These are phyloP conservation scores for Trichosporon sp. DNA, from an alignment of 1,284 basidiomycete genomes.

Conservation along the genomic window DNA sequence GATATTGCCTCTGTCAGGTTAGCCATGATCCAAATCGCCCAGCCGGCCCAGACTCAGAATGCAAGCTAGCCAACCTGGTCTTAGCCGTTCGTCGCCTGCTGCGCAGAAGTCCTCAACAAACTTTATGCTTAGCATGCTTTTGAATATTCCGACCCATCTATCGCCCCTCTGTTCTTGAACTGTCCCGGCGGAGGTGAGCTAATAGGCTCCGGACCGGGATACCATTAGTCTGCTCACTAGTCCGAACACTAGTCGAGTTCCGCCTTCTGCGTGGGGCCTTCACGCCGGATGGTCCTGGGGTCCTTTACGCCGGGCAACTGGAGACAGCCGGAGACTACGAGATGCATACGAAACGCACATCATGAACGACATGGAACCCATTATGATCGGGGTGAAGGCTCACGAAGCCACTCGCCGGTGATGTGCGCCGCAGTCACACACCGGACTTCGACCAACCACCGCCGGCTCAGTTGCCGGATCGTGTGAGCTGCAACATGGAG, in stretches of 20 bases:
- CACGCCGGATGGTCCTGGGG: not conserved
- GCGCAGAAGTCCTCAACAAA: not conserved
- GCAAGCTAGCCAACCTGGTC: not conserved
- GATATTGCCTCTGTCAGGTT: not conserved
- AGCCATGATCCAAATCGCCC: not conserved
- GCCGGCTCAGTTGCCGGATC: no score
- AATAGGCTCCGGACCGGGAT: not conserved
- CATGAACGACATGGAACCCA: no score
- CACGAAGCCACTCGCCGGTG: no score
- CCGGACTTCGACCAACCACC: no score
- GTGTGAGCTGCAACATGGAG: not conserved
- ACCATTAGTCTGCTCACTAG: not conserved
- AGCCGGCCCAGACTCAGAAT: not conserved
- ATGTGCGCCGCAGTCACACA: no score
- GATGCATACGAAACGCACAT: no score
- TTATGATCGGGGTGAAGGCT: no score
- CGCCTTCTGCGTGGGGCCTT: conserved; percentile 1
- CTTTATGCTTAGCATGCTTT: not conserved
- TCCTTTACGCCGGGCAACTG: not conserved
- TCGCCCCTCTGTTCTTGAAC: not conserved
- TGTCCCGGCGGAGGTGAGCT: no score
- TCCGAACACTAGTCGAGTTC: not conserved
- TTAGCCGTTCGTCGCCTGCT: not conserved
- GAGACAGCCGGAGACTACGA: no score
- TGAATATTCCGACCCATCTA: not conserved